A percentile compares a stretch with the other conserved stretches of the same genome.
These are phyloP conservation scores for Saccharomyces hybrid DNA, from an alignment of 1,139 yeast genomes.

Conservation along the genomic window DNA sequence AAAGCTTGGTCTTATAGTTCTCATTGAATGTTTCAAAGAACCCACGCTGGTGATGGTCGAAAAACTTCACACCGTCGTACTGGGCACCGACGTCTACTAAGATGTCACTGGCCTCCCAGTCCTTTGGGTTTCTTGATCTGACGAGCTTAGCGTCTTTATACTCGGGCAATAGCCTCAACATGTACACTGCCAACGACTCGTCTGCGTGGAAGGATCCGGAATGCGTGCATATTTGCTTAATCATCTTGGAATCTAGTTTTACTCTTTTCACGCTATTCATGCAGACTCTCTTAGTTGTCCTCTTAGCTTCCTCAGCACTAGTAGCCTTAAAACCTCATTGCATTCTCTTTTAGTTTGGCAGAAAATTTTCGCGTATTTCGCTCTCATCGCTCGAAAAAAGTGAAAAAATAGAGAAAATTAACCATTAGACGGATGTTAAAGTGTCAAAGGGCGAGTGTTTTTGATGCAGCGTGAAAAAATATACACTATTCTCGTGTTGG, in stretches of 20 bases:
- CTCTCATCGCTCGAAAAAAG: neutral
- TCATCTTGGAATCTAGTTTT: slow-evolving; percentile 15
- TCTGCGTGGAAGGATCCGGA: slow-evolving; percentile 97
- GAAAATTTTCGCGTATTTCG: neutral
- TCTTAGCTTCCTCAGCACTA: neutral
- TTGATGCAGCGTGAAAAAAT: neutral
- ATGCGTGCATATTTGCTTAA: slow-evolving; percentile 71
- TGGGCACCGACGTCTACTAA: slow-evolving; percentile 93
- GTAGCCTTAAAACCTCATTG: neutral
- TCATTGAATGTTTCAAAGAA: slow-evolving; percentile 59
- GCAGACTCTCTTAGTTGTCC: neutral
- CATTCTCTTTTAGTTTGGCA: neutral
- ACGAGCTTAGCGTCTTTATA: slow-evolving; percentile 59
- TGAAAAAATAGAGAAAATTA: neutral
- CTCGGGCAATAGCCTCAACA: slow-evolving; percentile 68
- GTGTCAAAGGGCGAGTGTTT: neutral
- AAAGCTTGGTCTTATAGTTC: slow-evolving; percentile 63
- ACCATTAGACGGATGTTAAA: neutral
- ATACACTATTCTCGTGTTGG: neutral
- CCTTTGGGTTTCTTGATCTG: slow-evolving; percentile 75
- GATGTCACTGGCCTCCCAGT: slow-evolving; percentile 82
- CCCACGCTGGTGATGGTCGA: slow-evolving; percentile 93
- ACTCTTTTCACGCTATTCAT: slow-evolving; percentile 17
- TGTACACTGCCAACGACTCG: slow-evolving; percentile 90
- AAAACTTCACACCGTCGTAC: slow-evolving; percentile 78